These are phyloP conservation scores for Tricholoma saponaceum DNA, from an alignment of 768 basidiomycete genomes.

Conservation along the genomic window DNA sequence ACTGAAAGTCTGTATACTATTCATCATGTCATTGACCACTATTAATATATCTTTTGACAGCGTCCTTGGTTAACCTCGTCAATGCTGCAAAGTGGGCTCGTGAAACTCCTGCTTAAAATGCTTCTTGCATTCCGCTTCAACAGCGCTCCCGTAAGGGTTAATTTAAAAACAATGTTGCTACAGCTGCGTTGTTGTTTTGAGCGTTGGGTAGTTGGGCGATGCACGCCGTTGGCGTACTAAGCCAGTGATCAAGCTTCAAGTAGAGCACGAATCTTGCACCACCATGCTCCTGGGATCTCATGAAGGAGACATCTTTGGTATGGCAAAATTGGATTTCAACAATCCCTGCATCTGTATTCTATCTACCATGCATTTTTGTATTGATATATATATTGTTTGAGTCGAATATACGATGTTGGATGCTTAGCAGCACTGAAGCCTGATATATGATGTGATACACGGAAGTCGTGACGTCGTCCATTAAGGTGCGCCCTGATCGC, in stretches of 20 bases:
- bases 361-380: constrained; percentile 3
- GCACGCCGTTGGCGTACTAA: constrained; percentile 19
- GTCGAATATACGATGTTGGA: not conserved
- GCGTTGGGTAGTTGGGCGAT: constrained; percentile 48
- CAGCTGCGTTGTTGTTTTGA: constrained; percentile 37
- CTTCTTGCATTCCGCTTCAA: constrained; percentile 71
- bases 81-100: constrained; percentile 93
- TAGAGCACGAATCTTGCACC: constrained; percentile 30
- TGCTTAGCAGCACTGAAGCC: not conserved
- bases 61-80: constrained; percentile 83
- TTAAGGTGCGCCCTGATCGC: not conserved
- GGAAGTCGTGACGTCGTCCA: not conserved
- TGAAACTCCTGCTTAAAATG: constrained; percentile 65
- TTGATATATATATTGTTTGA: not conserved
- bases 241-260: constrained; percentile 7
- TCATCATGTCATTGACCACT: not conserved
- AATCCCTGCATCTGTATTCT: constrained; percentile 47
- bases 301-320: constrained; percentile 33
- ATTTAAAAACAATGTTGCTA: constrained; percentile 36
- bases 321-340: constrained; percentile 73
- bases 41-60: constrained; percentile 22
- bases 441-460: not conserved
- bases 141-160: constrained; percentile 77
- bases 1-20: constrained; percentile 60
- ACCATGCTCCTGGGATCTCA: constrained; percentile 35